Evolutionary conservation across 352 stramenopile genomes (phyloP).

Genomic region (Phytophthora pini): DNA sequence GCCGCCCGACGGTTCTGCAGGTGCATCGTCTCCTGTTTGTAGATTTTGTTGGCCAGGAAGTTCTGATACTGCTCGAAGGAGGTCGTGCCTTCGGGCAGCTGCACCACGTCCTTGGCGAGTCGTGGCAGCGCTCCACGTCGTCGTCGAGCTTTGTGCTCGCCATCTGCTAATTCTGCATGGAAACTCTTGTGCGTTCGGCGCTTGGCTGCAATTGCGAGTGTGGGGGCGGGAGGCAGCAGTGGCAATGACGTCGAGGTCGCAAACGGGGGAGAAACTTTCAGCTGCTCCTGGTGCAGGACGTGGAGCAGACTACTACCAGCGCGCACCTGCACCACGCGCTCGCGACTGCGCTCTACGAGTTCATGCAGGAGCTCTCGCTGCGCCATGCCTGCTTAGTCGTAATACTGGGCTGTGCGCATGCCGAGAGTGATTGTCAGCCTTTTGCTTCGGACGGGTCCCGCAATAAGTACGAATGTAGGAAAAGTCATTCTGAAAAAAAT

Average conservation of each 20-base stretch:
- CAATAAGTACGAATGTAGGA: constrained; percentile 1
- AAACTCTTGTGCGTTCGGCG: constrained; percentile 2
- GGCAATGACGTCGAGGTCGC: constrained; percentile 17
- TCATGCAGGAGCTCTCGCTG: constrained; percentile 64
- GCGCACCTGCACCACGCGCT: constrained; percentile 62
- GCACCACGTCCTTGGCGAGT: constrained; percentile 8
- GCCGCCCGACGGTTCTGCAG: constrained; percentile 52
- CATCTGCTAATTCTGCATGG: not conserved
- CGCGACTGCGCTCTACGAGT: constrained; percentile 64
- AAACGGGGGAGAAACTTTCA: not conserved
- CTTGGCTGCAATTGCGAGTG: constrained; percentile 8
- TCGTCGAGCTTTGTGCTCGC: not conserved
- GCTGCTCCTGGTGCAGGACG: constrained; percentile 38
- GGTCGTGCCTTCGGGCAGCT: constrained; percentile 12
- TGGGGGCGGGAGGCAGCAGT: constrained; percentile 18
- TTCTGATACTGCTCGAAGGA: constrained; percentile 52
- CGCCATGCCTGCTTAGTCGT: constrained; percentile 13
- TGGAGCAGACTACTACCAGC: constrained; percentile 53
- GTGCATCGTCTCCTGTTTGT: constrained; percentile 39
- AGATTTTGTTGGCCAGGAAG: constrained; percentile 59
- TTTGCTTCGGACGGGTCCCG: constrained; percentile 11
- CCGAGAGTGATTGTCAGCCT: not conserved
- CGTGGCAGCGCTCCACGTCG: constrained; percentile 13
- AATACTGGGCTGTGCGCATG: constrained; percentile 3
- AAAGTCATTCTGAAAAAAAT: constrained; percentile 21